phyloP scores from a whole-genome alignment of 176 grass and related monocot genomes.

The Ananas comosus region DNA sequence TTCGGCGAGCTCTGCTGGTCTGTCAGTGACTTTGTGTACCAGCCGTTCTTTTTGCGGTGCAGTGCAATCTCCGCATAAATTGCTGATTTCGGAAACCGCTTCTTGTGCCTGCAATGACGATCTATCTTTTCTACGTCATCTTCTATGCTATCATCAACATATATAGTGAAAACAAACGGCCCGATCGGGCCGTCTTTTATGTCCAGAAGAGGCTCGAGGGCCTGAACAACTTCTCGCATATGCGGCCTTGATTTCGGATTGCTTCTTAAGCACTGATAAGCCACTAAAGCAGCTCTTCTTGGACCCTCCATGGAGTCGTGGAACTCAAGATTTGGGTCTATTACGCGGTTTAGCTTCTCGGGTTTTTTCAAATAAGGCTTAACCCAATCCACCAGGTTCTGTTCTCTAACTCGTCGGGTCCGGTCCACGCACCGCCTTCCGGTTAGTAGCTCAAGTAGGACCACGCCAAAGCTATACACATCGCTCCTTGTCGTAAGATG shows the following conservation, averaged over 20 bases:
- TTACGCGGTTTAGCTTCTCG: slow-evolving; percentile 41
- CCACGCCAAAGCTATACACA: slow-evolving; percentile 83
- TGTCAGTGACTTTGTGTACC: not conserved
- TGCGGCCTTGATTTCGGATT: slow-evolving; percentile 36
- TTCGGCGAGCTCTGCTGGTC: not conserved
- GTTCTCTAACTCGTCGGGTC: slow-evolving; percentile 26
- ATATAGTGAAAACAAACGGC: not conserved
- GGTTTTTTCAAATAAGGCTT: slow-evolving; percentile 37
- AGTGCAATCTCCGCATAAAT: not conserved
- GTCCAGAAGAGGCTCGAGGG: slow-evolving; percentile 37
- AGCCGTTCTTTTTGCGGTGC: not conserved
- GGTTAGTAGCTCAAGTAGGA: slow-evolving; percentile 76
- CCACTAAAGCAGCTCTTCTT: slow-evolving; percentile 29
- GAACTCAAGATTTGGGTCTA: slow-evolving; percentile 44
- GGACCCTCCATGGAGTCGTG: slow-evolving; percentile 35
- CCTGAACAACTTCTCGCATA: slow-evolving; percentile 52
- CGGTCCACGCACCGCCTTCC: slow-evolving; percentile 78
- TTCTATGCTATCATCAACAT: not conserved
- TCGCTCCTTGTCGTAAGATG: slow-evolving; percentile 85
- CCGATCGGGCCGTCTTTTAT: not conserved
- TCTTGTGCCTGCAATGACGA: not conserved
- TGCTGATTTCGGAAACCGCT: not conserved
- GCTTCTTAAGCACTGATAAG: slow-evolving; percentile 39
- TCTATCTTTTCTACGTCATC: not conserved
- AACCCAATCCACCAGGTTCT: slow-evolving; percentile 44